Evolutionary conservation across 1,284 basidiomycete species (phyloP).

Genomic region (Agroathelia rolfsii): DNA sequence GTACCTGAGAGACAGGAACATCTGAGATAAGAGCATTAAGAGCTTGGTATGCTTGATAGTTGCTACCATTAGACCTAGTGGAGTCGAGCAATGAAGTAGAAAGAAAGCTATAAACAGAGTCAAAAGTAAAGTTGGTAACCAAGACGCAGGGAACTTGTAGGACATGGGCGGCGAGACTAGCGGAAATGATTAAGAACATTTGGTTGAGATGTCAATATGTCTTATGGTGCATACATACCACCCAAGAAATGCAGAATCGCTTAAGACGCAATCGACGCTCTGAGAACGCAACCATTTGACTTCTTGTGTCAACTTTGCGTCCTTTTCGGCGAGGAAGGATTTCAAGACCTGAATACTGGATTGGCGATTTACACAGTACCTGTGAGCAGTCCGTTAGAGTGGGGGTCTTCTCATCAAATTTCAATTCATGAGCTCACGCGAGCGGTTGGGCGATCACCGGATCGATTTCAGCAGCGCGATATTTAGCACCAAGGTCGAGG

Average conservation of each 20-base stretch:
- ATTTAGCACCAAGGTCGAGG: conserved; percentile 45
- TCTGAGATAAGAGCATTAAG: conserved; percentile 29
- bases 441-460: conserved; percentile 66
- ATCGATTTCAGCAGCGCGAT: conserved; percentile 60
- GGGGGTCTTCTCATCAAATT: conserved; percentile 2
- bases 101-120: conserved; percentile 72
- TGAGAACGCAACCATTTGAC: conserved; percentile 44
- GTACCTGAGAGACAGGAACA: conserved; percentile 36
- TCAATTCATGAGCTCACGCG: conserved; percentile 35
- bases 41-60: conserved; percentile 12
- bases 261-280: conserved; percentile 51
- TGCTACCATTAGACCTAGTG: too few relatives aligned
- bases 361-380: conserved; percentile 60
- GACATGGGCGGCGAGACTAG: conserved; percentile 58
- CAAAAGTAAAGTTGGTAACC: conserved; percentile 75
- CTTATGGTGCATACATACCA: too few relatives aligned
- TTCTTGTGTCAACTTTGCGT: conserved; percentile 46
- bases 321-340: conserved; percentile 46
- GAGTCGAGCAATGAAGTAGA: conserved; percentile 37
- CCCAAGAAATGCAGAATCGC: conserved; percentile 70
- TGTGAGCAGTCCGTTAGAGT: conserved; percentile 14
- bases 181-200: too few relatives aligned
- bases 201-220: too few relatives aligned
- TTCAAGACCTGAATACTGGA: conserved; percentile 57
- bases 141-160: conserved; percentile 57